Evolutionary conservation across 75 land plant genomes (phyloP), one percentile per base, ranked within the genome.

Genomic region (Sequoia sempervirens): DNA sequence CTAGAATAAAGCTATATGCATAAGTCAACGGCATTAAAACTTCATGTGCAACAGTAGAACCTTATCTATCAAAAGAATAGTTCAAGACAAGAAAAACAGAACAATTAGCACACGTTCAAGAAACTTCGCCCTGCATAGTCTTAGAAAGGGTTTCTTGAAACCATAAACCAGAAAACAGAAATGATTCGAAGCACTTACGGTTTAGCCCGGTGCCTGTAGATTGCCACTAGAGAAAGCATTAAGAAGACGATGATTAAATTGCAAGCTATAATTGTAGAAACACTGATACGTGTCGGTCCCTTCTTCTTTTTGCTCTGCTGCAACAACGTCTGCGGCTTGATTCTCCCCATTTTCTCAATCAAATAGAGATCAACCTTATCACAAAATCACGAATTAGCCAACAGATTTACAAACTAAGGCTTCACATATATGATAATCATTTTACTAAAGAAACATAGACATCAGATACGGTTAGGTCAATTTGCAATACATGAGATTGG

Each of bases 241-340:
- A 94, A 56, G 81, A 96, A 84, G 12, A 87, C 70, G 75, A 90
- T 84, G 74, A 94, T 28, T 18, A 90, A 46, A 54, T 84, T 84
- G 91, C 86, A 89, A 1, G 85, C 79, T 45, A 94, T 58, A 56
- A 96, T 89, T 0, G 92, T 91, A 18, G 87, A 87, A 38, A 86
- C 46, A 70, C 93, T 86, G 66, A 91, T 83, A 46, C 91, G 90
- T 76, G 90, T 84, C 1, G 96, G 94, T 0, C 89, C 94, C 58
- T 93, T 96, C 93, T 93, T 94, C 89, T 86, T 92, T 84, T 96
- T 94, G 86, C 98, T 96, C 68, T 92, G 94, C 72, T 86, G 87
- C 52, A 96, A 80, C 85, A 96, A 82, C 26, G 94, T 89, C 85
- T 93, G 91, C 28, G 98, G 98, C 79, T 94, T 96, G 83, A 96